These are phyloP conservation scores for Comarum palustre DNA, from an alignment of 306 rosid genomes.

Conservation along the genomic window DNA sequence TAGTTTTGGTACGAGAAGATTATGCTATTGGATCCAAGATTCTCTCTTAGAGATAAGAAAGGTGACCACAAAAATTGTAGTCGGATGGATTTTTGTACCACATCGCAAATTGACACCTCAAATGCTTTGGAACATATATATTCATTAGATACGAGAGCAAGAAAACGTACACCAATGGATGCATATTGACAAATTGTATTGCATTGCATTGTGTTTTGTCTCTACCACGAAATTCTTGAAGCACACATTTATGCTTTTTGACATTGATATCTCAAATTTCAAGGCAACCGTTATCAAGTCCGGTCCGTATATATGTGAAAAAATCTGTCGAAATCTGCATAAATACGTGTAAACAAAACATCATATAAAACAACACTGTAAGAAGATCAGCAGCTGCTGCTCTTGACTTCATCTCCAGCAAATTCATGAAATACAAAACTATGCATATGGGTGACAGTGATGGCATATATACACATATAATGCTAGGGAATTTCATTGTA, in stretches of 20 bases:
- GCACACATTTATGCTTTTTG: background rate
- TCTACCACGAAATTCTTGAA: background rate
- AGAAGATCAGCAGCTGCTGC: background rate
- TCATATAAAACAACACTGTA: background rate
- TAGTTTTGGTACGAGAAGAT: background rate
- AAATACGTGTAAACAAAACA: background rate
- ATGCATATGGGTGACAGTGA: background rate
- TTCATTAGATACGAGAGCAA: background rate
- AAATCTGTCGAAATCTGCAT: background rate
- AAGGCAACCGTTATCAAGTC: background rate
- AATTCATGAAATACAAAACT: background rate
- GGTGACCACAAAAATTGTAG: background rate
- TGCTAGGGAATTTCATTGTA: background rate
- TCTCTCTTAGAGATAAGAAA: background rate
- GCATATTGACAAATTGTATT: background rate
- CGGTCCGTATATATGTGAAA: too few species aligned
- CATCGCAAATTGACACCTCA: background rate
- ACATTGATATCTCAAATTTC: background rate
- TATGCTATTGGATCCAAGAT: background rate
- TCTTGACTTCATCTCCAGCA: background rate
- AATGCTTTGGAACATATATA: background rate
- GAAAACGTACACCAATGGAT: background rate
- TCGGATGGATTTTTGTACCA: background rate
- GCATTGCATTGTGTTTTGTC: background rate
- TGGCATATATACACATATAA: background rate